Evolutionary conservation across 768 basidiomycete genomes (phyloP).

Genomic region (Suillus alpinus): DNA sequence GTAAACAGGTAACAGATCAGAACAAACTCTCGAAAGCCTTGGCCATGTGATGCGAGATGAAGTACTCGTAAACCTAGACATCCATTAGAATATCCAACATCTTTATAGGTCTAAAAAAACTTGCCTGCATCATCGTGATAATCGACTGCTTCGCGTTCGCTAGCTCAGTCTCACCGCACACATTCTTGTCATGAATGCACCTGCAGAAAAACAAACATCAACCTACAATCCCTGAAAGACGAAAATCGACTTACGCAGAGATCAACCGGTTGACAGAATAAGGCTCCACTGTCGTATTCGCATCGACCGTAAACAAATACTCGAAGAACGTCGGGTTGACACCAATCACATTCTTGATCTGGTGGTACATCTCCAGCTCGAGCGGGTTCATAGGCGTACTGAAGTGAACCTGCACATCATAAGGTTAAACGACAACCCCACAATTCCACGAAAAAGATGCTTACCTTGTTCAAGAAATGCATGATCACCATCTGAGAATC

Average conservation of each 20-base stretch:
- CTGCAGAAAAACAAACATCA: slow-evolving; percentile 37
- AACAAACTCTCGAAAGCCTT: slow-evolving; percentile 98
- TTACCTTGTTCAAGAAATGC: slow-evolving; percentile 96
- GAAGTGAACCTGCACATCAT: slow-evolving; percentile 77
- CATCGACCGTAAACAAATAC: slow-evolving; percentile 90
- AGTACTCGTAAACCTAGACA: slow-evolving; percentile 91
- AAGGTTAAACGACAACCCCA: background rate
- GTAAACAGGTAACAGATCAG: slow-evolving; percentile 96
- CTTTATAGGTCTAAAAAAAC: slow-evolving; percentile 10
- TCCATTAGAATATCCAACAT: background rate
- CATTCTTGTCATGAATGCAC: slow-evolving; percentile 95
- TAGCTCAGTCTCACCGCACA: slow-evolving; percentile 93
- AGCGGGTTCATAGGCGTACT: slow-evolving; percentile 94
- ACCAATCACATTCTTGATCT: slow-evolving; percentile 99
- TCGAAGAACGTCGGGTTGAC: slow-evolving; percentile 99
- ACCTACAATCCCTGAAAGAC: background rate
- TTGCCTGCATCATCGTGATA: slow-evolving; percentile 94
- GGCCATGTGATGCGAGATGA: slow-evolving; percentile 97
- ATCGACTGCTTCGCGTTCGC: slow-evolving; percentile 93
- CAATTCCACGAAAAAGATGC: slow-evolving; percentile 10
- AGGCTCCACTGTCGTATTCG: slow-evolving; percentile 91
- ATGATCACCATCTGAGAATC: slow-evolving; percentile 96
- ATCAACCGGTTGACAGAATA: slow-evolving; percentile 86
- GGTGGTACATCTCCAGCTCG: slow-evolving; percentile 98
- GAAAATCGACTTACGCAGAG: slow-evolving; percentile 69